Percentiles rank a stretch among this genome's conserved stretches.
phyloP scores from a whole-genome alignment of 2,329 filamentous ascomycete species.

The Aureobasidium lini region DNA sequence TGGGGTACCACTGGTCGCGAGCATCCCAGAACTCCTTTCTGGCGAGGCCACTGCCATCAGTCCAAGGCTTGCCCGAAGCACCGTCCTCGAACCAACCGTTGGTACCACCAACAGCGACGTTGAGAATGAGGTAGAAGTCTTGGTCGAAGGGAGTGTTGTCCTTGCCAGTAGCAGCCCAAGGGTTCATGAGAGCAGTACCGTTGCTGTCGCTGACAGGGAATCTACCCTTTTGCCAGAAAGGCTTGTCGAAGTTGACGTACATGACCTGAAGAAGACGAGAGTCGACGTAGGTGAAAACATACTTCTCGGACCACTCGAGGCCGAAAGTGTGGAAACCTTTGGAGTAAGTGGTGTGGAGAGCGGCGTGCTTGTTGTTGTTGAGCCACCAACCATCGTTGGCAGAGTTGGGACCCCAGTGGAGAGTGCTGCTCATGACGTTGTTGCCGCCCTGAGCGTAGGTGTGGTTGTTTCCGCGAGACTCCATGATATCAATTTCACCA shows the following conservation, averaged over 20 bases:
- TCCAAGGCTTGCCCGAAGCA: slow-evolving; percentile 67
- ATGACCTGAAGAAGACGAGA: slow-evolving; percentile 70
- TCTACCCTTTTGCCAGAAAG: slow-evolving; percentile 33
- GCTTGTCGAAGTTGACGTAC: slow-evolving; percentile 52
- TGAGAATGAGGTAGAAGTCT: slow-evolving; percentile 35
- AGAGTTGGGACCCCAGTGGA: slow-evolving; percentile 73
- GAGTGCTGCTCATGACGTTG: slow-evolving; percentile 68
- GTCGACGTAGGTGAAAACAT: slow-evolving; percentile 81
- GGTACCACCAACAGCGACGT: slow-evolving; percentile 33
- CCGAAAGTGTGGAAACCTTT: slow-evolving; percentile 68
- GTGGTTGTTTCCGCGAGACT: slow-evolving; percentile 76
- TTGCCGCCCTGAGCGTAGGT: slow-evolving; percentile 70
- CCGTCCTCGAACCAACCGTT: slow-evolving; percentile 74
- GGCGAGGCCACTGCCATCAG: slow-evolving; percentile 59
- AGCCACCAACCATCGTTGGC: slow-evolving; percentile 74
- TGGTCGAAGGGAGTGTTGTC: slow-evolving; percentile 35
- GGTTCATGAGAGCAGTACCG: slow-evolving; percentile 30
- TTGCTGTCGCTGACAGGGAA: slow-evolving; percentile 29
- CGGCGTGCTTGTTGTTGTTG: slow-evolving; percentile 68
- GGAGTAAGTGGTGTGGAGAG: slow-evolving; percentile 67
- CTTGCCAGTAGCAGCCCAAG: slow-evolving; percentile 30
- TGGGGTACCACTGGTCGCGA: slow-evolving; percentile 30
- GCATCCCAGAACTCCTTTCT: slow-evolving; percentile 68
- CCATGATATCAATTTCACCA: slow-evolving; percentile 77
- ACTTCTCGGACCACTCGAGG: slow-evolving; percentile 81